Percentiles rank a stretch among this genome's conserved stretches.
phyloP scores from a whole-genome alignment of 2,329 filamentous ascomycete species.

The Ceratocystis colombiana region DNA sequence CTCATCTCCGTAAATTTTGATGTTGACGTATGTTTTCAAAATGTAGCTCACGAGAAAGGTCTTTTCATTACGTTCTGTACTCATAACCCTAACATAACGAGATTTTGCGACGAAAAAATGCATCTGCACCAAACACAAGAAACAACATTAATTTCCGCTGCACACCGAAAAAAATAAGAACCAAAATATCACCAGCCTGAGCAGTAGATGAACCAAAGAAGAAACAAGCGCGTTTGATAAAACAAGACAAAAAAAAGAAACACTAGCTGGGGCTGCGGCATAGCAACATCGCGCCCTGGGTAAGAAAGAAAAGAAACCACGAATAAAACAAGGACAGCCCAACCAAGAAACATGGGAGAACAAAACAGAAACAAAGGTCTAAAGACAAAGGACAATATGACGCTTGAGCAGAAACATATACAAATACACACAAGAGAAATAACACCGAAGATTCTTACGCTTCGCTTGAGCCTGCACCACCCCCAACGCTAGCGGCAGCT shows the following conservation, averaged over 20 bases:
- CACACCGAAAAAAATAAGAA: not conserved
- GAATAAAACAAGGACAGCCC: conserved; percentile 2
- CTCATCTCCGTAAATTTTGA: not conserved
- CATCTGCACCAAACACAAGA: not conserved
- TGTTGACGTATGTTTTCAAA: too few relatives aligned
- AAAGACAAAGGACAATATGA: not conserved
- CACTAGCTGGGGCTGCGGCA: conserved; percentile 8
- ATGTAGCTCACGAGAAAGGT: too few relatives aligned
- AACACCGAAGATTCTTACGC: not conserved
- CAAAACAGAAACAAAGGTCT: not conserved
- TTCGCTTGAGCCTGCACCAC: not conserved
- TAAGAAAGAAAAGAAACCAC: not conserved
- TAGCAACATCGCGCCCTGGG: conserved; percentile 10
- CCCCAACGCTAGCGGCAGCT: too few relatives aligned
- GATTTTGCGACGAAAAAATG: not conserved
- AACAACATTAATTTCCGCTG: not conserved
- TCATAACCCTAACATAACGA: not conserved
- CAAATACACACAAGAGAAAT: conserved; percentile 8
- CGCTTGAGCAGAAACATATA: not conserved
- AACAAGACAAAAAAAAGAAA: not conserved
- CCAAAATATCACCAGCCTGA: not conserved
- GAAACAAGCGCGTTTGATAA: not conserved
- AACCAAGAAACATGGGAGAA: not conserved
- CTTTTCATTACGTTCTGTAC: too few relatives aligned
- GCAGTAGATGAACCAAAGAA: not conserved